Conservation (phyloP, 768 basidiomycete species). For the Podaxis sp. region DNA sequence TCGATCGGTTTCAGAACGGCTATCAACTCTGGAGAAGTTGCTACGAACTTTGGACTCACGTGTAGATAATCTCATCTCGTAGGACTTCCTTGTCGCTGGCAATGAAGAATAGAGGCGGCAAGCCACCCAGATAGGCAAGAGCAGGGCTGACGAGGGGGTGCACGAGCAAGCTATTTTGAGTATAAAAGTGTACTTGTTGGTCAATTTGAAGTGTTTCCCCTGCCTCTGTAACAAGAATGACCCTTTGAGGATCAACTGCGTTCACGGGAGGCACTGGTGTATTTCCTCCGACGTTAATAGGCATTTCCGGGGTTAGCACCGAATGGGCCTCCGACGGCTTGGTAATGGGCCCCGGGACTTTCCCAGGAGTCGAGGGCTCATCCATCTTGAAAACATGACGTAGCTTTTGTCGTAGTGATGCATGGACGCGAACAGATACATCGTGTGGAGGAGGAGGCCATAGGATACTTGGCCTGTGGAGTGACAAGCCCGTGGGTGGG, state of each 20-base stretch:
- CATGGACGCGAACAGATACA: constrained; percentile 54
- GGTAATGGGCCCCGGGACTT: constrained; percentile 13
- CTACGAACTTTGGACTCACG: constrained; percentile 41
- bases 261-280: constrained; percentile 38
- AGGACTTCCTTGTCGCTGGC: constrained; percentile 90
- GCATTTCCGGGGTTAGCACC: constrained; percentile 18
- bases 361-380: constrained; percentile 17
- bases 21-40: neutral
- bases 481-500: constrained; percentile 69
- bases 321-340: constrained; percentile 1
- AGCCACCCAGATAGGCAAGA: constrained; percentile 81
- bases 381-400: constrained; percentile 50
- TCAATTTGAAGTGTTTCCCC: constrained; percentile 55
- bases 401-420: constrained; percentile 57
- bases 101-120: constrained; percentile 84
- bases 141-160: constrained; percentile 87
- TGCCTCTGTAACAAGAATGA: constrained; percentile 41
- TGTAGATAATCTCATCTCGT: constrained; percentile 88
- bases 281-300: constrained; percentile 49
- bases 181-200: constrained; percentile 83
- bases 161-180: constrained; percentile 69
- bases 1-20: neutral
- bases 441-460: constrained; percentile 79
- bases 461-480: constrained; percentile 74
- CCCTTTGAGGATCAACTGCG: constrained; percentile 38